Conservation (phyloP, 2,329 filamentous ascomycete genomes). For the Aspergillus neoniger region DNA sequence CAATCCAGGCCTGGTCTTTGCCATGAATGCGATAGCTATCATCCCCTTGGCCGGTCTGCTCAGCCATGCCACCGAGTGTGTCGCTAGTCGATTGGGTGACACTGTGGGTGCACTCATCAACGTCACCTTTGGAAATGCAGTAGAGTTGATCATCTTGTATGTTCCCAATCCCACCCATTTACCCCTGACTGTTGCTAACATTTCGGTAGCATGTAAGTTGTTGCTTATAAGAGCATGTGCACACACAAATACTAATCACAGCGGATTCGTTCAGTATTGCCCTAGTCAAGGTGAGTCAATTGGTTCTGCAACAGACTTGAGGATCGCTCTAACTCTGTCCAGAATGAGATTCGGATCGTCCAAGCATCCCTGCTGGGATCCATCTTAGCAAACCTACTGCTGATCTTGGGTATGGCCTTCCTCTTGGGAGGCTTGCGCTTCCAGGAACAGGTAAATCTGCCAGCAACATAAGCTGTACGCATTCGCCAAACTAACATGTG, state of each 20-base stretch:
- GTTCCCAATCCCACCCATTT: constrained; percentile 31
- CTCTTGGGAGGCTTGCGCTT: constrained; percentile 81
- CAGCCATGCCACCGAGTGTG: constrained; percentile 73
- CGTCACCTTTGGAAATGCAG: constrained; percentile 76
- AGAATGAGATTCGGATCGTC: constrained; percentile 82
- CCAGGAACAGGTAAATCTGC: constrained; percentile 69
- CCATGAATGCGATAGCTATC: constrained; percentile 73
- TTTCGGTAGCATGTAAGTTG: constrained; percentile 56
- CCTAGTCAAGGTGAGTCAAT: constrained; percentile 62
- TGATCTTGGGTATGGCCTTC: constrained; percentile 92
- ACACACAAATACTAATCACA: neutral
- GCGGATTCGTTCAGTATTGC: constrained; percentile 62
- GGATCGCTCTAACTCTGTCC: constrained; percentile 4
- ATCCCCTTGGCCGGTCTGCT: constrained; percentile 72
- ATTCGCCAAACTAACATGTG: neutral
- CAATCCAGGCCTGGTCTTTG: constrained; percentile 66
- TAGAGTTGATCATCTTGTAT: constrained; percentile 74
- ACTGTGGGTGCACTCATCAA: constrained; percentile 73
- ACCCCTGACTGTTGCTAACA: constrained; percentile 12
- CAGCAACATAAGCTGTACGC: neutral
- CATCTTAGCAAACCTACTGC: constrained; percentile 81
- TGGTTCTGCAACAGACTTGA: neutral
- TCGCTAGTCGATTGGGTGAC: constrained; percentile 71
- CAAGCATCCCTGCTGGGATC: constrained; percentile 88
- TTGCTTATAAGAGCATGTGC: neutral